Evolutionary conservation across 2,329 filamentous ascomycete genomes (phyloP), one percentile per base, ranked within the genome.

Genomic region (Exophiala alcalophila): DNA sequence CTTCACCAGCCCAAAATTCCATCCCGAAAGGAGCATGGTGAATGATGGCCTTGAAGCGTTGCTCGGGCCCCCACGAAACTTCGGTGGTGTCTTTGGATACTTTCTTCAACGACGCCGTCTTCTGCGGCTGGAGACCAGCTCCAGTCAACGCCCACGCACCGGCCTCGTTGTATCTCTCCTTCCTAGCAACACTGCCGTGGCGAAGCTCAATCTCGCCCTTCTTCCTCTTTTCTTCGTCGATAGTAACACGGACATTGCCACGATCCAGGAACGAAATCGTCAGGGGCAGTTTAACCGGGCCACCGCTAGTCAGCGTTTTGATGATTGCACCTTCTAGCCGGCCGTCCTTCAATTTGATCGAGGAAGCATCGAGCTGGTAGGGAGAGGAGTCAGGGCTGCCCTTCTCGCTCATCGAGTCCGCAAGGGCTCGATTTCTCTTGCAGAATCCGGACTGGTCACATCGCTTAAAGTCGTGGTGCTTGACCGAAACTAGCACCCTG

Each of bases 401-500:
- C 42, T 79, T 69, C 28, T 78, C 70, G 31, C 78, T 68, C 50
- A 82, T 88, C 52, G 78, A 72, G 66, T 97, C 90, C 62, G 92
- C 92, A 62, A 86, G 90, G 26, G 80, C 85, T 63, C 92, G 82
- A 69, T 97, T 97, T 54, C 92, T 86, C 64, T 89, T 92, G 70
- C 92, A 98, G 72, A 98, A 98, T 59, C 92, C 92, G 4, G 91
- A 92, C 64, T 98, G 91, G 55, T 85, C 72, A 71, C 92, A 98
- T 58, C 85, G 95, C 64, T 97, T 98, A 76, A 97, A 98, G 65
- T 94, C 90, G 59, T 95, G 82, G 62, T 95, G 85, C 70, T 98
- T 98, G 38, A 98, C 92, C 58, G 79, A 75, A 53, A 78, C 89
- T 94, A 55, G 15, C 39, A 24, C 19, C n/a, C n/a, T n/a, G n/a